Evolutionary conservation across 345 rosid genomes (phyloP), one percentile per base, ranked within the genome.

Genomic region (Eutrema japonicum): DNA sequence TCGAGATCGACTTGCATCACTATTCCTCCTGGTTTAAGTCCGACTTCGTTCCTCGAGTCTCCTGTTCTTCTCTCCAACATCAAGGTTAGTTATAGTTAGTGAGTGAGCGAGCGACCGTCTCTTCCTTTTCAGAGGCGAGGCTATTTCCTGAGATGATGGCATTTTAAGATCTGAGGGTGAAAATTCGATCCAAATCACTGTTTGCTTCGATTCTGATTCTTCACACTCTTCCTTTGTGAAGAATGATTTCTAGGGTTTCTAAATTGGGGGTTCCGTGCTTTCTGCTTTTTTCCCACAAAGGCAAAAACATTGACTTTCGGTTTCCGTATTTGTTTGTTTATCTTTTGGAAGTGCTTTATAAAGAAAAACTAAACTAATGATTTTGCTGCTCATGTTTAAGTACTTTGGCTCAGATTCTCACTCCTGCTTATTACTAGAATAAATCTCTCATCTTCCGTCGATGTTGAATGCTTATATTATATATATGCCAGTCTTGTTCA

Each of bases 11-110:
- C 89, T 54, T 86, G 91, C 69, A 83, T 87, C 76, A 82, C 87
- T 71, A 83, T 88, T 77, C 93, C 97, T 60, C 96, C 97, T 8
- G 97, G 89, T 11, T 85, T 87, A 50, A 91, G 96, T 69, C 97
- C 98, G 40, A 87, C 98, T 10, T 89, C 97, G 54, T 91, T 89
- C 71, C 78, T 94, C 35, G 97, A 91, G 78, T 92, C 99, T 49
- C 99, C 99, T 14, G 93, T 94, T 68, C 84, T 94, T 52, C 90
- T 94, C 42, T 92, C 99, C 47, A 88, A 89, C 66, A 78, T 88
- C 42, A 92, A 94, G 99, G 99, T 85, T 32, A 29, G 86, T 72
- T 33, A 22, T 22, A 22, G 26, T 22, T 22, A 22, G 26, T 22
- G 26, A 46, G 8, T 11, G 27, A 52, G 30, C 5, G 7, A 22